Evolutionary conservation across 805 yeast species (phyloP).

Genomic region (Komagataella kurtzmanii): DNA sequence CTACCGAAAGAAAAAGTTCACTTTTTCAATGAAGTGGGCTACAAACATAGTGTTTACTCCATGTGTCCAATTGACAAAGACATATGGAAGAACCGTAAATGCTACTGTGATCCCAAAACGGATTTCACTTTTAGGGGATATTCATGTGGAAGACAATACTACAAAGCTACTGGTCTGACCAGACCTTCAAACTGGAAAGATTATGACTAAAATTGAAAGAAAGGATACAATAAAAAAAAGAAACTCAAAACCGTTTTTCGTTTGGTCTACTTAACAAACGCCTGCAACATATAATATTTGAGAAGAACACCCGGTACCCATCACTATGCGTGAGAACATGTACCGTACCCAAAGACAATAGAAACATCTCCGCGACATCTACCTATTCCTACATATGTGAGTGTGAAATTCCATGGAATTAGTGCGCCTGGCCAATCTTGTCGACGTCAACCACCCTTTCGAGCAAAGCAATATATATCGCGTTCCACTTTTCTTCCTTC

Average conservation of each 20-base stretch:
- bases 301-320: neutral
- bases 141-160: constrained; percentile 20
- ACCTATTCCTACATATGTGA: too few relatives aligned
- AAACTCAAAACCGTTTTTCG: neutral
- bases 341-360: too few relatives aligned
- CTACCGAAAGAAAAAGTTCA: constrained; percentile 55
- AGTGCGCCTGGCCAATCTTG: too few relatives aligned
- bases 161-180: constrained; percentile 11
- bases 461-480: neutral
- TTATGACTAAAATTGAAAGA: constrained; percentile 4
- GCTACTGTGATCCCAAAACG: constrained; percentile 57
- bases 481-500: neutral
- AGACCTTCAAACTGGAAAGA: constrained; percentile 17
- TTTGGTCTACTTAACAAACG: neutral
- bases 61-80: constrained; percentile 63
- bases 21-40: constrained; percentile 71
- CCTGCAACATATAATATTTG: neutral
- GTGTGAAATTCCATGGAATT: neutral
- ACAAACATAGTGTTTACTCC: constrained; percentile 67
- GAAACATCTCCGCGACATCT: too few relatives aligned
- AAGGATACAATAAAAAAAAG: neutral
- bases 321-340: neutral
- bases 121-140: constrained; percentile 41
- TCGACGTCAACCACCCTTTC: too few relatives aligned
- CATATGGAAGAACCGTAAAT: constrained; percentile 39